phyloP scores from a whole-genome alignment of 2,329 filamentous ascomycete genomes.

The Harringtonia aguacate region DNA sequence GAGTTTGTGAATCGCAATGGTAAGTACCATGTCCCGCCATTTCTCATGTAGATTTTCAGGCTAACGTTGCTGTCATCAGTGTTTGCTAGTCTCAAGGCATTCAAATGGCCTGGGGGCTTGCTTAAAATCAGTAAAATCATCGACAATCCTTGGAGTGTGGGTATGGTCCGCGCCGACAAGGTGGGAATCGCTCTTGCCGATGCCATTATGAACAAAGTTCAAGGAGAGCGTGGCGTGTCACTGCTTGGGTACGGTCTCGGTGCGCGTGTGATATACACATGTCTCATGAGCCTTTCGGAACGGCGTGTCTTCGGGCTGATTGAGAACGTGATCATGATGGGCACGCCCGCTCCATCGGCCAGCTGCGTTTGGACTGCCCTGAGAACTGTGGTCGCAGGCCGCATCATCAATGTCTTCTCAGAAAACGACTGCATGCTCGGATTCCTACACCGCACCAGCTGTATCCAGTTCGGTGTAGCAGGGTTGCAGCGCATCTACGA shows the following conservation, averaged over 20 bases:
- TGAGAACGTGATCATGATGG: slow-evolving; percentile 78
- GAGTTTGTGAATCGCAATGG: slow-evolving; percentile 35
- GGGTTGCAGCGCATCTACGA: slow-evolving; percentile 67
- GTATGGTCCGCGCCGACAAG: slow-evolving; percentile 67
- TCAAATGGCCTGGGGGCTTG: slow-evolving; percentile 47
- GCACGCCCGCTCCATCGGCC: slow-evolving; percentile 66
- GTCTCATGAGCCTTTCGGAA: slow-evolving; percentile 69
- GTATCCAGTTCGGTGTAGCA: slow-evolving; percentile 72
- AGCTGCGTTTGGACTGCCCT: slow-evolving; percentile 65
- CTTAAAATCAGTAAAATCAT: slow-evolving; percentile 62
- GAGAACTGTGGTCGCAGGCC: slow-evolving; percentile 67
- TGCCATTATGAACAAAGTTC: slow-evolving; percentile 68
- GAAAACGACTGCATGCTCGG: slow-evolving; percentile 80
- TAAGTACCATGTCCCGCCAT: slow-evolving; percentile 21
- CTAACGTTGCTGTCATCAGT: neutral
- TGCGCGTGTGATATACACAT: slow-evolving; percentile 74
- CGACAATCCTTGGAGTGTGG: slow-evolving; percentile 72
- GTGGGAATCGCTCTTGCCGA: slow-evolving; percentile 64
- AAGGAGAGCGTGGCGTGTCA: slow-evolving; percentile 72
- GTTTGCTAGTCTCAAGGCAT: slow-evolving; percentile 1
- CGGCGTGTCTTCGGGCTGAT: slow-evolving; percentile 75
- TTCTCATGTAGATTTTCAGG: neutral
- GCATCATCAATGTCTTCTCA: slow-evolving; percentile 85
- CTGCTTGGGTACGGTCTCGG: slow-evolving; percentile 76
- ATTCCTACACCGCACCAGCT: slow-evolving; percentile 77